These are phyloP conservation scores for Capronia epimyces DNA, from an alignment of 2,329 filamentous ascomycete genomes.

Conservation along the genomic window DNA sequence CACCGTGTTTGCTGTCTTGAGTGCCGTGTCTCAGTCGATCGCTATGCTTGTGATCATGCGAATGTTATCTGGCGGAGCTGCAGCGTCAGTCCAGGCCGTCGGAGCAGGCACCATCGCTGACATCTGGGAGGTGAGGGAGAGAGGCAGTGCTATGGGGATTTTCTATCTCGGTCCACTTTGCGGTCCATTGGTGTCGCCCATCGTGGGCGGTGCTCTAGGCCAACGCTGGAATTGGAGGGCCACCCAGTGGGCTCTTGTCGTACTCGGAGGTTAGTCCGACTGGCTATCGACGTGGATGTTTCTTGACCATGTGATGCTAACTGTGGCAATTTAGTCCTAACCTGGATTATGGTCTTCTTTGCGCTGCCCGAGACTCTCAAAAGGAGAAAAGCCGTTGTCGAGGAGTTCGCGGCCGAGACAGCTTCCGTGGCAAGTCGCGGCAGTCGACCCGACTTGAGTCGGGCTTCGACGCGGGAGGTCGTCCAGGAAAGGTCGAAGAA, in stretches of 20 bases:
- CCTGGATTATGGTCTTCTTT: conserved; percentile 37
- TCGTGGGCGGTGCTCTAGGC: conserved; percentile 69
- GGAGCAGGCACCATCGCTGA: conserved; percentile 79
- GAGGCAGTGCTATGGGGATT: conserved; percentile 73
- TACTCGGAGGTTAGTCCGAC: conserved; percentile 53
- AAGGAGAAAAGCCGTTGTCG: conserved; percentile 31
- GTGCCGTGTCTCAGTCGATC: conserved; percentile 64
- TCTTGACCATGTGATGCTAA: conserved; percentile 5
- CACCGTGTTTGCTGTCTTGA: conserved; percentile 63
- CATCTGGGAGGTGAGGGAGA: conserved; percentile 66
- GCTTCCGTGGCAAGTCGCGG: conserved; percentile 11
- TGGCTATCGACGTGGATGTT: conserved; percentile 16
- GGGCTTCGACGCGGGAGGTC: conserved; percentile 49
- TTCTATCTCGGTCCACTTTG: conserved; percentile 76
- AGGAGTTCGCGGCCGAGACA: conserved; percentile 30
- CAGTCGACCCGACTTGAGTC: conserved; percentile 36
- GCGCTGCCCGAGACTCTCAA: conserved; percentile 42
- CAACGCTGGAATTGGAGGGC: conserved; percentile 67
- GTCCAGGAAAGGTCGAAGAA: conserved; percentile 51
- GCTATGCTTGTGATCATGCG: conserved; percentile 73
- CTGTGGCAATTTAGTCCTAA: conserved; percentile 27
- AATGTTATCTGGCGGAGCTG: conserved; percentile 66
- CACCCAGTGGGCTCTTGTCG: conserved; percentile 70
- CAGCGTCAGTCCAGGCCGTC: conserved; percentile 75
- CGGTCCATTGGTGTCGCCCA: conserved; percentile 68